Conservation (phyloP, 2,329 filamentous ascomycete species). For the Aspergillus tamarii region DNA sequence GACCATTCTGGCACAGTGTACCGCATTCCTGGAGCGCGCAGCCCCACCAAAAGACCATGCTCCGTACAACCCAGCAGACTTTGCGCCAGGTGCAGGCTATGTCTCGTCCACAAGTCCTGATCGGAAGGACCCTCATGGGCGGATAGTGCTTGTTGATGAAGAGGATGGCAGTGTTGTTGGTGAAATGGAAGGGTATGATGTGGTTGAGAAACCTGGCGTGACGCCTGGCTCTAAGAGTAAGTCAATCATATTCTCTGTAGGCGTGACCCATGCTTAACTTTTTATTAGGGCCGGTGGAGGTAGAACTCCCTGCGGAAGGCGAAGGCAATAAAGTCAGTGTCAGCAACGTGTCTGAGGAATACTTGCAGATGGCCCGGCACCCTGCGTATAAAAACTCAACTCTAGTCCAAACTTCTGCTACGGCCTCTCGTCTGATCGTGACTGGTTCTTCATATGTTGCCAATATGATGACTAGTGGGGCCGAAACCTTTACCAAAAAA, state of each 20-base stretch:
- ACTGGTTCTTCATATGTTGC: slow-evolving; percentile 81
- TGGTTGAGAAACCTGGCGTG: slow-evolving; percentile 75
- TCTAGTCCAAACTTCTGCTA: slow-evolving; percentile 82
- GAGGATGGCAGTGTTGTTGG: slow-evolving; percentile 95
- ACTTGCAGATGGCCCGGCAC: slow-evolving; percentile 77
- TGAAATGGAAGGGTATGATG: slow-evolving; percentile 80
- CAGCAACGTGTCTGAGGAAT: slow-evolving; percentile 56
- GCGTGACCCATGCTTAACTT: slow-evolving; percentile 11
- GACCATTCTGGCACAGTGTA: slow-evolving; percentile 97
- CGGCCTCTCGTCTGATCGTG: slow-evolving; percentile 88
- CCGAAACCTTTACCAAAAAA: slow-evolving; percentile 78
- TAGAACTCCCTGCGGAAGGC: slow-evolving; percentile 51
- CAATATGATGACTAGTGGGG: slow-evolving; percentile 74
- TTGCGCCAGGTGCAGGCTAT: slow-evolving; percentile 78
- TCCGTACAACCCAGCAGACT: slow-evolving; percentile 79
- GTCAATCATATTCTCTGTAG: slow-evolving; percentile 22
- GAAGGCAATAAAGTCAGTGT: slow-evolving; percentile 52
- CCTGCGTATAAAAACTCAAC: slow-evolving; percentile 89
- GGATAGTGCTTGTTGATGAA: slow-evolving; percentile 92
- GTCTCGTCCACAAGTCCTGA: slow-evolving; percentile 47
- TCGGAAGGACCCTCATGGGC: slow-evolving; percentile 58
- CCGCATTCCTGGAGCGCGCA: slow-evolving; percentile 86
- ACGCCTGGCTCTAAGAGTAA: slow-evolving; percentile 89
- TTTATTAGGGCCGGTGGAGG: slow-evolving; percentile 50
- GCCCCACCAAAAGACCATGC: slow-evolving; percentile 57